These are phyloP conservation scores for Wickerhamomyces chaumierensis DNA, from an alignment of 805 yeast genomes.

Conservation along the genomic window DNA sequence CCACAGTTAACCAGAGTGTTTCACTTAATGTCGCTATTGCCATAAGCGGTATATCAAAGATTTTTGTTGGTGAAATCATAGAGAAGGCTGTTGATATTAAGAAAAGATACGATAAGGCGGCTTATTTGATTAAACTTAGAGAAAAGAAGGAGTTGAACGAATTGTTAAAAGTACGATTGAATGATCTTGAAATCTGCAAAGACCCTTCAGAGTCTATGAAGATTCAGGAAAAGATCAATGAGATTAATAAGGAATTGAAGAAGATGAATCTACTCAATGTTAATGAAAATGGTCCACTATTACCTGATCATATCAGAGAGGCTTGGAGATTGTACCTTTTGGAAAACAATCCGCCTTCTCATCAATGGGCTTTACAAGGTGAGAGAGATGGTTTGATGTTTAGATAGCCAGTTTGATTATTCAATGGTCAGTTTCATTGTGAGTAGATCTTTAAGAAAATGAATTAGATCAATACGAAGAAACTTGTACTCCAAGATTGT, in stretches of 20 bases:
- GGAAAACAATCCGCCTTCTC: conserved; percentile 52
- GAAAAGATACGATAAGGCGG: conserved; percentile 35
- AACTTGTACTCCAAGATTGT: no score
- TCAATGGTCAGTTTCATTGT: no score
- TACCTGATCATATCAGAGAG: conserved; percentile 78
- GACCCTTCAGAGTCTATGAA: conserved; percentile 3
- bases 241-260: conserved; percentile 16
- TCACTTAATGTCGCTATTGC: conserved; percentile 73
- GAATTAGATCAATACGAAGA: no score
- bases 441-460: no score
- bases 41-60: conserved; percentile 78
- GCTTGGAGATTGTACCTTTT: conserved; percentile 72
- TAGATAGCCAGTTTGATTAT: no score
- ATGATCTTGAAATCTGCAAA: conserved; percentile 21
- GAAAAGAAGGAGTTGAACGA: conserved; percentile 28
- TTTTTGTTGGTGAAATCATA: conserved; percentile 81
- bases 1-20: conserved; percentile 69
- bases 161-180: conserved; percentile 23
- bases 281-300: conserved; percentile 44
- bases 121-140: conserved; percentile 22
- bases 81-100: conserved; percentile 73
- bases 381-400: conserved; percentile 63
- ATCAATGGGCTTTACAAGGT: conserved; percentile 64
- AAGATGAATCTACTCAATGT: conserved; percentile 19
- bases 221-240: conserved; percentile 12